Conservation (phyloP, 305 asterid species). For the Nicotiana rustica region DNA sequence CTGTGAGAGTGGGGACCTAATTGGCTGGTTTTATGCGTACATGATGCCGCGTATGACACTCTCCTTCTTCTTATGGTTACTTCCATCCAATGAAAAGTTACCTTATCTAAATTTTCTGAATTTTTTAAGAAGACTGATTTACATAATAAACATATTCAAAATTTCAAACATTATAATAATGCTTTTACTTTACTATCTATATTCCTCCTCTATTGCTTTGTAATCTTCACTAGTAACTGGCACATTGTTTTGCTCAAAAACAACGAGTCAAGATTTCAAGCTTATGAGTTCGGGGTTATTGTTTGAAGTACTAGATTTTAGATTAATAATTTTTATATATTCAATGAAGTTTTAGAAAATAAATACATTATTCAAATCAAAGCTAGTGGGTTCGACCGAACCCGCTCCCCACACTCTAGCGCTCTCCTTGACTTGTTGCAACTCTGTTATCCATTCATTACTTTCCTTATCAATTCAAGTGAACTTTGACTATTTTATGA, state of each 20-base stretch:
- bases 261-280: too few relatives aligned
- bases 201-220: not conserved
- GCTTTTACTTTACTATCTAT: not conserved
- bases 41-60: constrained; percentile 36
- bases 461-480: too few relatives aligned
- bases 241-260: not conserved
- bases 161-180: not conserved
- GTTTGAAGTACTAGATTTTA: too few relatives aligned
- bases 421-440: too few relatives aligned
- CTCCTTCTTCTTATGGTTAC: not conserved
- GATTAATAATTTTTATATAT: too few relatives aligned
- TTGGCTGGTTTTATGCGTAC: constrained; percentile 36
- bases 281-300: too few relatives aligned
- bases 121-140: not conserved
- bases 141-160: not conserved
- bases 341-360: too few relatives aligned
- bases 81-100: not conserved
- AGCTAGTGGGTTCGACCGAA: too few relatives aligned
- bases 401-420: too few relatives aligned
- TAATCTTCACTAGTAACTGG: not conserved
- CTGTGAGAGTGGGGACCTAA: constrained; percentile 33
- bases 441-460: not conserved
- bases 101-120: not conserved
- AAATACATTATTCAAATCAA: too few relatives aligned
- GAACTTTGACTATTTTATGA: too few relatives aligned